Evolutionary conservation across 495 filamentous ascomycete species (phyloP).

Genomic region (Penicillium paxilli): DNA sequence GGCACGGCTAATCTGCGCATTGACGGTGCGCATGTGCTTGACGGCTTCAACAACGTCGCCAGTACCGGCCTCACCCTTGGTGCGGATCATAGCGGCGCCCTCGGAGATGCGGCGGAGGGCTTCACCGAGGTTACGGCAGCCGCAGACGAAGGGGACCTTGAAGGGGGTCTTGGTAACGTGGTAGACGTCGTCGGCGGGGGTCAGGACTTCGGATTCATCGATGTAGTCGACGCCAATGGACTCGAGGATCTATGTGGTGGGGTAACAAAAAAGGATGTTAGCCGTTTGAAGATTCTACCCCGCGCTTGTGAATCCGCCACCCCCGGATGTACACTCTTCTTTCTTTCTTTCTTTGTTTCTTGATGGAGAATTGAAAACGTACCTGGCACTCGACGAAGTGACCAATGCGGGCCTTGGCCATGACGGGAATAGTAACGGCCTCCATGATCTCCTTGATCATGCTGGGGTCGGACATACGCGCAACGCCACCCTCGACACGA

Average conservation of each 20-base stretch:
- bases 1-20: conserved; percentile 75
- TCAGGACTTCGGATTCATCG: conserved; percentile 96
- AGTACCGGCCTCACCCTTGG: conserved; percentile 98
- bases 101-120: conserved; percentile 89
- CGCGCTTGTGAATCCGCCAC: background rate
- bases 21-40: conserved; percentile 91
- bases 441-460: conserved; percentile 98
- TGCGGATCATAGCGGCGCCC: conserved; percentile 98
- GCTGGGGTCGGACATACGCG: conserved; percentile 92
- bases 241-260: conserved; percentile 85
- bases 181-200: conserved; percentile 85
- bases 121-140: conserved; percentile 93
- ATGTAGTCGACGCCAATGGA: conserved; percentile 95
- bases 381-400: conserved; percentile 97
- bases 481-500: conserved; percentile 86
- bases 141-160: conserved; percentile 91
- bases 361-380: conserved; percentile 15
- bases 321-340: background rate
- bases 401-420: conserved; percentile 98
- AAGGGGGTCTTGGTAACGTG: conserved; percentile 89
- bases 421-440: conserved; percentile 97
- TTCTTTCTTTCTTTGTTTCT: background rate
- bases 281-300: background rate
- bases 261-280: conserved; percentile 5
- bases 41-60: conserved; percentile 97